Evolutionary conservation across 306 rosid genomes (phyloP).

Genomic region (Lathyrus tuberosus): DNA sequence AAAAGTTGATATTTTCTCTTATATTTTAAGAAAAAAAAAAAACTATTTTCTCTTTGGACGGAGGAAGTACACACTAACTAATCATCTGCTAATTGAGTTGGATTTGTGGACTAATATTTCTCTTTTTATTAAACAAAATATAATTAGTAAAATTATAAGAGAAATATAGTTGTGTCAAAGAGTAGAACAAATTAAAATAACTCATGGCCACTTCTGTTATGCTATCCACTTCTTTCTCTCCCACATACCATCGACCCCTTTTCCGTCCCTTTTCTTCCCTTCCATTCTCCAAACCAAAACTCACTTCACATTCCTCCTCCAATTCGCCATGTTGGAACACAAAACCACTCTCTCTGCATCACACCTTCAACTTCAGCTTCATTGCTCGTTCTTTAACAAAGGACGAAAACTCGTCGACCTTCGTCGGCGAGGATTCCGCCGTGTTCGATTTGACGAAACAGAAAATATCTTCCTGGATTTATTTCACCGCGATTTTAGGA

Average conservation of each 20-base stretch:
- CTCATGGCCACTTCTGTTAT: constrained; percentile 47
- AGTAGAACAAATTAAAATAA: background rate
- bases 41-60: no score
- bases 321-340: background rate
- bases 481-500: constrained; percentile 63
- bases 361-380: constrained; percentile 17
- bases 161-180: background rate
- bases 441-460: constrained; percentile 57
- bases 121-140: no score
- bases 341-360: constrained; percentile 6
- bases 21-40: no score
- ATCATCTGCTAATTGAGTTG: no score
- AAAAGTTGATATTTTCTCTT: no score
- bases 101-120: no score
- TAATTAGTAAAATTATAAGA: no score
- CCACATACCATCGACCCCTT: constrained; percentile 9
- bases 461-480: constrained; percentile 74
- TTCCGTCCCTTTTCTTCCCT: background rate
- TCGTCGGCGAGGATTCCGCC: constrained; percentile 80
- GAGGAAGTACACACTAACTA: no score
- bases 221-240: constrained; percentile 42
- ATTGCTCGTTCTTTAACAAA: constrained; percentile 40
- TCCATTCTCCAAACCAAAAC: constrained; percentile 20
- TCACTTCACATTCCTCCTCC: background rate
- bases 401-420: background rate